phyloP scores from a whole-genome alignment of 1,284 basidiomycete genomes.

The Rugosomyces carneus region DNA sequence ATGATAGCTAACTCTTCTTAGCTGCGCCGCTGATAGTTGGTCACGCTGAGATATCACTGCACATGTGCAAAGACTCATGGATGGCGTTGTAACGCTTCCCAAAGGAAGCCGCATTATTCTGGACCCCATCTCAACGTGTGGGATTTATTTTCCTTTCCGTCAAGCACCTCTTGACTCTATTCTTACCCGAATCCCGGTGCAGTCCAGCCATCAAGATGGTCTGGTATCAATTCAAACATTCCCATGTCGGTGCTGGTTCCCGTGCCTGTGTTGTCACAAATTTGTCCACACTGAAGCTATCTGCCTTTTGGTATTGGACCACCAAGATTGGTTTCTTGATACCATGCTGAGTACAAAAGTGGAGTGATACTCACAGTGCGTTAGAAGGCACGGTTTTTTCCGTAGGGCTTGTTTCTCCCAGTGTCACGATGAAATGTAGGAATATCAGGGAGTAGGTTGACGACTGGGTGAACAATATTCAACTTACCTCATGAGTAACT shows the following conservation, averaged over 20 bases:
- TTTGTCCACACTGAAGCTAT: conserved; percentile 23
- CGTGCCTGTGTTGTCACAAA: conserved; percentile 25
- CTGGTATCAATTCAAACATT: conserved; percentile 20
- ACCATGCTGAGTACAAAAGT: background rate
- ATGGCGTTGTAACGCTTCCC: conserved; percentile 15
- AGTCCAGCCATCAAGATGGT: conserved; percentile 24
- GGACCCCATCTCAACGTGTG: conserved; percentile 23
- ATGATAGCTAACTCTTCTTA: conserved; percentile 4
- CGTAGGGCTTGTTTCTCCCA: background rate
- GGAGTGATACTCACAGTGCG: background rate
- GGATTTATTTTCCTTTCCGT: conserved; percentile 2
- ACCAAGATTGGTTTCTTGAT: conserved; percentile 25
- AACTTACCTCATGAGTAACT: no score
- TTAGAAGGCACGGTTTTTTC: conserved; percentile 2
- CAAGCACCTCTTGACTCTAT: conserved; percentile 8
- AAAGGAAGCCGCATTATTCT: conserved; percentile 20
- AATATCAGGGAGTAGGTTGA: background rate
- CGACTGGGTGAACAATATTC: no score
- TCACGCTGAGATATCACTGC: conserved; percentile 17
- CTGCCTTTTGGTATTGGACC: conserved; percentile 20
- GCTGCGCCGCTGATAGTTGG: conserved; percentile 16
- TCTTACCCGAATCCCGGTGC: conserved; percentile 18
- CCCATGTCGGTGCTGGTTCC: conserved; percentile 22
- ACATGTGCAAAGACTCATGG: conserved; percentile 10
- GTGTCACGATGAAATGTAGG: background rate